These are phyloP conservation scores for Fibroporia radiculosa DNA, from an alignment of 768 basidiomycete species.

Conservation along the genomic window DNA sequence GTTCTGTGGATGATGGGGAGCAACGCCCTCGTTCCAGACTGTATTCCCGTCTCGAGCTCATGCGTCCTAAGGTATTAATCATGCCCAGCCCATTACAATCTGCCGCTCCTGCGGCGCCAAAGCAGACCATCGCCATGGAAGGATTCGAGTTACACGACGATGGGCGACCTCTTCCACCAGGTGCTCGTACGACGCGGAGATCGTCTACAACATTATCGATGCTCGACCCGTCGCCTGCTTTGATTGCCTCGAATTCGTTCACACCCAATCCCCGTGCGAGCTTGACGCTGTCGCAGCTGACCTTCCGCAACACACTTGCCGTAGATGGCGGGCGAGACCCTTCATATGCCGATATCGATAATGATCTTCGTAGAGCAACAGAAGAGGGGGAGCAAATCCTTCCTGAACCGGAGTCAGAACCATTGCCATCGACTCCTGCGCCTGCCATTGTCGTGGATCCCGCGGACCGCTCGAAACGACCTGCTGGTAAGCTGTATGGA, in stretches of 20 bases:
- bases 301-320: conserved; percentile 75
- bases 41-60: conserved; percentile 68
- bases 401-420: conserved; percentile 29
- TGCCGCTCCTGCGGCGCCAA: conserved; percentile 25
- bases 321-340: conserved; percentile 62
- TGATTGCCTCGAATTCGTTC: conserved; percentile 50
- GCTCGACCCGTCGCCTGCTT: conserved; percentile 21
- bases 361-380: conserved; percentile 58
- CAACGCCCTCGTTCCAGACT: conserved; percentile 42
- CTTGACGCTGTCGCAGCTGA: conserved; percentile 72
- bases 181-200: conserved; percentile 51
- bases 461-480: conserved; percentile 29
- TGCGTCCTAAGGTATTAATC: conserved; percentile 87
- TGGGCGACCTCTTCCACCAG: conserved; percentile 72
- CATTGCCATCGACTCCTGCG: conserved; percentile 21
- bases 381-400: conserved; percentile 76
- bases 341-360: conserved; percentile 52
- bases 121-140: conserved; percentile 30
- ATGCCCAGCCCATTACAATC: conserved; percentile 86
- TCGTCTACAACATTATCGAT: conserved; percentile 32
- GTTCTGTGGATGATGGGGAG: conserved; percentile 25
- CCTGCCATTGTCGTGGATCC: conserved; percentile 16
- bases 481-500: conserved; percentile 79
- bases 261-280: conserved; percentile 71
- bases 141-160: conserved; percentile 62